Base-by-base conservation (phyloP, 2,329 filamentous ascomycete genomes). In the Diplodia scrobiculata region DNA sequence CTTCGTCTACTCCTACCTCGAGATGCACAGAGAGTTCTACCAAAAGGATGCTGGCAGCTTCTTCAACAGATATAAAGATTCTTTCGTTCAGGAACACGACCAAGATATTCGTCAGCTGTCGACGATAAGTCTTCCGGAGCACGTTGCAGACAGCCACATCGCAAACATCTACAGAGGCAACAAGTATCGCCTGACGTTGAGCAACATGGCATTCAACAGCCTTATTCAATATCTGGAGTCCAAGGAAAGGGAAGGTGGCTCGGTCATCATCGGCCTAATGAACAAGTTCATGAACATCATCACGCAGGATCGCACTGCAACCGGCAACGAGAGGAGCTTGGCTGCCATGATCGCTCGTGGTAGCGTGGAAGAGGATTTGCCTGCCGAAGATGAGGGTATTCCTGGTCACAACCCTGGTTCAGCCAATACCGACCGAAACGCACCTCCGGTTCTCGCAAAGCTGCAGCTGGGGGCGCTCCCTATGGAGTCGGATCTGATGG, bases 1-100 rank as follows among this genome's bases (percentile, higher is more conserved):
- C 0, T 98, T 97, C 73, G 91, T 98, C 60, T 96, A 99, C 78
- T 95, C 91, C 0, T 97, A 91, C 74, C 82, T 99, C 29, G 88
- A 91, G 66, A 85, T 98, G 65, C 85, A 96, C 32, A 83, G 83
- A 38, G 86, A 91, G 67, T 87, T 87, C 69, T 92, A 90, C 71
- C 80, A 85, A 1, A 85, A 86, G 47, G 91, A 96, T 67, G 87
- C 89, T 14, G 88, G 90, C 70, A 81, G 84, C 1, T 94, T 96
- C 73, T 88, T 96, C 68, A 84, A 86, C 32, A 82, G 84, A 4
- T 87, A 91, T 73, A 87, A 87, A 65, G 79, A 87, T 64, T 75
- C 80, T 29, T 98, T 98, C 72, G 87, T 92, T 70, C 85, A 85
- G 27, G 86, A 91, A 62, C 93, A 97, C 71, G 84, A 84, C 13